These are phyloP conservation scores for Rusavskia elegans DNA, from an alignment of 495 filamentous ascomycete genomes.

Conservation along the genomic window DNA sequence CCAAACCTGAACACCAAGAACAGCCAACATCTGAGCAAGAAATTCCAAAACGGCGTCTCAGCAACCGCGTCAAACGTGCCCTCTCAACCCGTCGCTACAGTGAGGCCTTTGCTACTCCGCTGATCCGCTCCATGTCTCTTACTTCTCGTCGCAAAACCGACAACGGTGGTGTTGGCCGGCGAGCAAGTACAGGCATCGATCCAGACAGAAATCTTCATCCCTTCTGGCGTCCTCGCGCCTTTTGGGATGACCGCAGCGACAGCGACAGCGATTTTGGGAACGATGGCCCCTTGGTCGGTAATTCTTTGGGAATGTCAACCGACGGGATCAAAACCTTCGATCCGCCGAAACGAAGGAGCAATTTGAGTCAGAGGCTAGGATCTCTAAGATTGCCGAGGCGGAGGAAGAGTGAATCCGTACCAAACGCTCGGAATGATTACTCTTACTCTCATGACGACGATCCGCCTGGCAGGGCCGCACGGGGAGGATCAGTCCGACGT, in stretches of 20 bases:
- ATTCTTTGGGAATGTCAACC: conserved; percentile 36
- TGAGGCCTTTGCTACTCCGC: conserved; percentile 28
- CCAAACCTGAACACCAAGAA: conserved; percentile 32
- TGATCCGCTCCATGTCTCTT: conserved; percentile 21
- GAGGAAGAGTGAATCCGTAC: conserved; percentile 7
- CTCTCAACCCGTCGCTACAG: conserved; percentile 41
- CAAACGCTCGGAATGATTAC: neutral
- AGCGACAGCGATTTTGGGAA: conserved; percentile 22
- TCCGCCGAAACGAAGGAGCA: conserved; percentile 29
- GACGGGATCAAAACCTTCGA: conserved; percentile 8
- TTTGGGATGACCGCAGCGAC: conserved; percentile 45
- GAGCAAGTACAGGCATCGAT: conserved; percentile 29
- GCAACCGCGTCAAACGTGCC: conserved; percentile 35
- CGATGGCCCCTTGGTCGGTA: conserved; percentile 24
- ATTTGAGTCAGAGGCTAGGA: conserved; percentile 24
- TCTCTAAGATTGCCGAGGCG: conserved; percentile 29
- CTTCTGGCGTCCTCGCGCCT: conserved; percentile 63
- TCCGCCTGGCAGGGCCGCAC: neutral
- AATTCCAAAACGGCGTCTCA: conserved; percentile 11
- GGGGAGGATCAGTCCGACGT: conserved; percentile 3
- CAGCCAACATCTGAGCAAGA: conserved; percentile 30
- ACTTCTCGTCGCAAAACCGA: conserved; percentile 20
- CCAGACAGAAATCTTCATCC: conserved; percentile 48
- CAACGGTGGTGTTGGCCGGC: conserved; percentile 20
- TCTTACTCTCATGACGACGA: neutral